Evolutionary conservation across 306 rosid genomes (phyloP).

Genomic region (Datisca glomerata): DNA sequence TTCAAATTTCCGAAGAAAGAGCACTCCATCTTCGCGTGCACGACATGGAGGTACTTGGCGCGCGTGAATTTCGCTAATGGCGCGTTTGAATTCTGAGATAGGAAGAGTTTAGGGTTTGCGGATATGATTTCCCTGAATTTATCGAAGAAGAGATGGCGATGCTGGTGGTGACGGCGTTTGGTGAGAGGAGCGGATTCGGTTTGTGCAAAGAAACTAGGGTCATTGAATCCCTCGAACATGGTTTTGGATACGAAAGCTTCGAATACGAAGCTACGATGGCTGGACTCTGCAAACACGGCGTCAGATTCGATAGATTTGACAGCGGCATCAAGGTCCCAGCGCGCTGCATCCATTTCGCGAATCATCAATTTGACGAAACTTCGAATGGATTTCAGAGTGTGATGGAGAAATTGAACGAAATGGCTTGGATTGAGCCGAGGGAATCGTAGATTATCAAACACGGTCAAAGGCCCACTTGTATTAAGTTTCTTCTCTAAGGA

Average conservation of each 20-base stretch:
- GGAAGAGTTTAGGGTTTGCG: conserved; percentile 24
- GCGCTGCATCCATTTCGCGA: conserved; percentile 62
- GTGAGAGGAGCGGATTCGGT: conserved; percentile 10
- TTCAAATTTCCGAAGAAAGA: conserved; percentile 77
- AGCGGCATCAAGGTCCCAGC: conserved; percentile 67
- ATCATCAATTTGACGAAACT: conserved; percentile 46
- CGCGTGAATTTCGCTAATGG: conserved; percentile 44
- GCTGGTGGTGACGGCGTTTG: neutral
- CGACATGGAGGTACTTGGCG: conserved; percentile 54
- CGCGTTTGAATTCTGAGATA: conserved; percentile 21
- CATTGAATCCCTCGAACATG: conserved; percentile 57
- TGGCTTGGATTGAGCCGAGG: conserved; percentile 29
- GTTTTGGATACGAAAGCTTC: conserved; percentile 53
- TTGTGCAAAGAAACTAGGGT: conserved; percentile 22
- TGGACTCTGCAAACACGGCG: conserved; percentile 24
- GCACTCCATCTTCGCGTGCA: conserved; percentile 92
- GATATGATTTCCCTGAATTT: conserved; percentile 46
- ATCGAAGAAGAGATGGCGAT: conserved; percentile 31
- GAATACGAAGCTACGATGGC: conserved; percentile 37
- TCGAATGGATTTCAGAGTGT: conserved; percentile 24
- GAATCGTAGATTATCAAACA: conserved; percentile 27
- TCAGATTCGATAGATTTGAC: conserved; percentile 26
- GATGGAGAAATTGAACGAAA: conserved; percentile 40
- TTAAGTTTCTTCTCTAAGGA: conserved; percentile 38
- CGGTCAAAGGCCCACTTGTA: conserved; percentile 39